phyloP scores from a whole-genome alignment of 495 filamentous ascomycete genomes.

The Xylaria castorea region DNA sequence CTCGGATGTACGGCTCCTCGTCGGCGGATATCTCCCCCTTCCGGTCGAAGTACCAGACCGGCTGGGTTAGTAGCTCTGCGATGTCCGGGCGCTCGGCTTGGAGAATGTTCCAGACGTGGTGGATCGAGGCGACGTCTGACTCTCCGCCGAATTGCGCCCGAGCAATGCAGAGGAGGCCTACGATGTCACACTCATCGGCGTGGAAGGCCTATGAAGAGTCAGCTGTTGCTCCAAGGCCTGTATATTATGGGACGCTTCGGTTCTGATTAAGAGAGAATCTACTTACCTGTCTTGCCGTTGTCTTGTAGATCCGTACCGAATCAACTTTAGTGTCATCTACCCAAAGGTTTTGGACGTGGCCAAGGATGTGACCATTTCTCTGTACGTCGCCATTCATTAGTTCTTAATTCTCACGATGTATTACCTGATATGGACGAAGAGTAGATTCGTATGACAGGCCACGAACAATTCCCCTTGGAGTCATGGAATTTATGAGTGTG shows the following conservation, averaged over 20 bases:
- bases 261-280: background rate
- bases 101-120: conserved; percentile 83
- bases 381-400: conserved; percentile 13
- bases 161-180: conserved; percentile 84
- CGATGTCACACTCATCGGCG: conserved; percentile 80
- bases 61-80: conserved; percentile 72
- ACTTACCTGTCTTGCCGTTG: conserved; percentile 72
- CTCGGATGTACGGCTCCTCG: conserved; percentile 77
- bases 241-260: background rate
- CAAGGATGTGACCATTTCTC: conserved; percentile 81
- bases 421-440: background rate
- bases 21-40: conserved; percentile 83
- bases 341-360: conserved; percentile 89
- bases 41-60: conserved; percentile 93
- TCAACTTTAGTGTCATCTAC: conserved; percentile 83
- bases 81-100: conserved; percentile 80
- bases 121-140: conserved; percentile 78
- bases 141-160: conserved; percentile 83
- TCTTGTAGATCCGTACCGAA: conserved; percentile 86
- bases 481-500: background rate
- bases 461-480: background rate
- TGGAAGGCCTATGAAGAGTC: conserved; percentile 62
- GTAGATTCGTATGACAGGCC: background rate
- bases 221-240: conserved; percentile 56
- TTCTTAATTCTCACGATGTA: background rate